Evolutionary conservation across 164 flowering plant genomes (phyloP).

Genomic region (Nymphaea colorata): DNA sequence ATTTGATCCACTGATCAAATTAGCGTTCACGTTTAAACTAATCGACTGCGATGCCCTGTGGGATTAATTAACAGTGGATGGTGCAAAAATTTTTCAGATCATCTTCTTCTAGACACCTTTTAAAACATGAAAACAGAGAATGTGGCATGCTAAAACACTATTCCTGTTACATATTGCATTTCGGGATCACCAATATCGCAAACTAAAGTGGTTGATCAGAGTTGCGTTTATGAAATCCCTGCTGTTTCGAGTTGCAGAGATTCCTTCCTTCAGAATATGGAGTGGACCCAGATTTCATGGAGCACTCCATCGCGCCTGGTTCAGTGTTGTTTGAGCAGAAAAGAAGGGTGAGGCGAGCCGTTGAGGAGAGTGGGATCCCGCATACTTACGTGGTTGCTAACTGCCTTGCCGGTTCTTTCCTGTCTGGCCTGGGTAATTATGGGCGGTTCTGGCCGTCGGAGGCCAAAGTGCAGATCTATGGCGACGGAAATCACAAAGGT

Average conservation of each 20-base stretch:
- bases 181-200: too few species aligned
- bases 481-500: conserved; percentile 29
- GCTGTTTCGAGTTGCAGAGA: conserved; percentile 4
- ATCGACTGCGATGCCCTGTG: too few species aligned
- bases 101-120: too few species aligned
- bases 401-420: conserved; percentile 15
- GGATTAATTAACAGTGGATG: too few species aligned
- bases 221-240: too few species aligned
- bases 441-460: conserved; percentile 19
- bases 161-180: not conserved
- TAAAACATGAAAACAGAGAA: too few species aligned
- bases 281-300: conserved; percentile 25
- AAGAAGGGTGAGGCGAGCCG: conserved; percentile 15
- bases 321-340: conserved; percentile 15
- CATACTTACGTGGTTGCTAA: conserved; percentile 16
- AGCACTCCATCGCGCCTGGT: conserved; percentile 18
- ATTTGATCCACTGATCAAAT: too few species aligned
- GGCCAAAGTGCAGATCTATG: conserved; percentile 19
- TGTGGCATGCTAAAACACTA: not conserved
- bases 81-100: too few species aligned
- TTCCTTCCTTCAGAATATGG: conserved; percentile 33
- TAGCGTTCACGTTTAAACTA: too few species aligned
- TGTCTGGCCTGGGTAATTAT: conserved; percentile 14
- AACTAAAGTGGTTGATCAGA: too few species aligned
- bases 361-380: conserved; percentile 19